Evolutionary conservation across 306 rosid genomes (phyloP), one percentile per base, ranked within the genome.

Genomic region (Bauhinia variegata): DNA sequence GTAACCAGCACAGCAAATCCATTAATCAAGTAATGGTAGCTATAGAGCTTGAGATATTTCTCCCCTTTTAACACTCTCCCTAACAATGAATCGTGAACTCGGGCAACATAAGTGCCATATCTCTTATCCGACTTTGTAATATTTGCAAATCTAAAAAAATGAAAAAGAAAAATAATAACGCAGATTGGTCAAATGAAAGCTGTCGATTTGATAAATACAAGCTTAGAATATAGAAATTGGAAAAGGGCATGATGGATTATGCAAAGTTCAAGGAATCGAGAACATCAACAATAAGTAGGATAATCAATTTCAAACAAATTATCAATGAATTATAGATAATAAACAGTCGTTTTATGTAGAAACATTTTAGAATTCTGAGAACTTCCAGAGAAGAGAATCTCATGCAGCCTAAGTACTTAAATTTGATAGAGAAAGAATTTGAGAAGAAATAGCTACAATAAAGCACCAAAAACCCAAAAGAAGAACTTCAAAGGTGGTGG

Each of bases 21-120:
- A 65, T 90, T 90, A 66, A 95, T 88, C 77, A 90, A 80, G 85
- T 86, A 95, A 72, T 86, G 97, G 83, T 95, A 95, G 81, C 99
- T 95, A 73, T 95, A 95, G 67, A 95, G 80, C 78, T 95, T 95
- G 82, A 95, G 74, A 88, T 95, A 95, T 60, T 83, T 88, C 85
- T 86, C 89, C 80, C 99, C 99, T 59, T 72, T 86, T 70, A 95
- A 83, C 48, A 70, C 90, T 82, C 68, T 87, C 79, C 78, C 82
- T 86, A 95, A 77, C 83, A 95, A 76, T 15, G 99, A 86, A 85
- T 95, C 99, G 39, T 95, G 99, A 74, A 75, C 79, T 71, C 78
- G 89, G 17, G 97, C 70, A 73, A 88, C 60, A 55, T 86, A 73
- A 41, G 91, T 87, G 52, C 83, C 71, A 76, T 81, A 78, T 60